phyloP scores from a whole-genome alignment of 495 filamentous ascomycete species.

The Schizothecium vesticola region DNA sequence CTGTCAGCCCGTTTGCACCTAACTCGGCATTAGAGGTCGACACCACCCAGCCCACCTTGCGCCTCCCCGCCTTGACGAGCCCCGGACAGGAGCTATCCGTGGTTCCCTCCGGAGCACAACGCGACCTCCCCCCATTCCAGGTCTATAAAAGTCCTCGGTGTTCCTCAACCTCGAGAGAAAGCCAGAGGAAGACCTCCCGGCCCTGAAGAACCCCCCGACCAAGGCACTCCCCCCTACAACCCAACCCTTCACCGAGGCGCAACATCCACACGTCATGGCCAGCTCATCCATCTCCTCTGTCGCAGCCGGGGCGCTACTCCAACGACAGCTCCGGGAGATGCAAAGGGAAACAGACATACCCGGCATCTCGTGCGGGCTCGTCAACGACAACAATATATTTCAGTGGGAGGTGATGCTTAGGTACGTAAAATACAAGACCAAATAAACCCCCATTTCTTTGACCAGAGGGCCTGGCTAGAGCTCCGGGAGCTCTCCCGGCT shows the following conservation, averaged over 20 bases:
- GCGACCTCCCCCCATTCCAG: neutral
- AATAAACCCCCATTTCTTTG: no score
- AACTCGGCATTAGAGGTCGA: neutral
- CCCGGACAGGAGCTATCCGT: neutral
- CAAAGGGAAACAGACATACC: constrained; percentile 86
- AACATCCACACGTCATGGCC: constrained; percentile 16
- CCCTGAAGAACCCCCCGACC: neutral
- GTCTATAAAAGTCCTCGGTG: neutral
- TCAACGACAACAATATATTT: constrained; percentile 83
- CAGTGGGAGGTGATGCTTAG: constrained; percentile 99
- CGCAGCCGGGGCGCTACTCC: constrained; percentile 67
- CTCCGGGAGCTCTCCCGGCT: no score
- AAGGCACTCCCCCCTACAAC: neutral
- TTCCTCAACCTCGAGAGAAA: neutral
- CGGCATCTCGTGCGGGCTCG: constrained; percentile 86
- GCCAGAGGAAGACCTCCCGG: neutral
- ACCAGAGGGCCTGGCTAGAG: no score
- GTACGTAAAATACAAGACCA: no score
- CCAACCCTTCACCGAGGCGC: neutral
- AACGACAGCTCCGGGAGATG: constrained; percentile 87
- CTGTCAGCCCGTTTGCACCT: neutral
- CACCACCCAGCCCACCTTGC: neutral
- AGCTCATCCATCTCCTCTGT: constrained; percentile 26
- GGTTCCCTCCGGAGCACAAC: neutral
- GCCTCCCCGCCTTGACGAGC: neutral